phyloP scores from a whole-genome alignment of 805 yeast species.

The Spathaspora arborariae region DNA sequence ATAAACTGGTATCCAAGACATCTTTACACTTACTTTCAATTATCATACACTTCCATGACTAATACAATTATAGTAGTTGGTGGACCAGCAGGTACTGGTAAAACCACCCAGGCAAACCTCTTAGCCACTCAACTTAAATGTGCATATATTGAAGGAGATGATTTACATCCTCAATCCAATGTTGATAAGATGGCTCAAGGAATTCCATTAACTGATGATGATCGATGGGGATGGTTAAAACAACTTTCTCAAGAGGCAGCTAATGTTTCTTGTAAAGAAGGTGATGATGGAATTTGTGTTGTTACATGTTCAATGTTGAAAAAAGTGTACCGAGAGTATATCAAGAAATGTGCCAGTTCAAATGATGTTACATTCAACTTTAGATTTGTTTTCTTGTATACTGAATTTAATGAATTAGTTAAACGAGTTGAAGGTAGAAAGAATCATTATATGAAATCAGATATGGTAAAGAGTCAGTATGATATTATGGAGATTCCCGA shows the following conservation, averaged over 20 bases:
- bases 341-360: conserved; percentile 35
- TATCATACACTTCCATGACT: too few species aligned
- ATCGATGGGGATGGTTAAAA: conserved; percentile 87
- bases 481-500: conserved; percentile 69
- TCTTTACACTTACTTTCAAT: not conserved
- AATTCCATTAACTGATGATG: conserved; percentile 80
- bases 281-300: conserved; percentile 35
- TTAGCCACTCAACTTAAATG: conserved; percentile 45
- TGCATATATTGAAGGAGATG: conserved; percentile 82
- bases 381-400: conserved; percentile 63
- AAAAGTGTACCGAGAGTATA: conserved; percentile 60
- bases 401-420: conserved; percentile 57
- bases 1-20: not conserved
- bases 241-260: conserved; percentile 43
- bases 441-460: conserved; percentile 83
- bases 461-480: conserved; percentile 80
- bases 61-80: conserved; percentile 60
- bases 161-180: conserved; percentile 66
- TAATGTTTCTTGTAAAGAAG: conserved; percentile 25
- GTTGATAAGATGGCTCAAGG: conserved; percentile 81
- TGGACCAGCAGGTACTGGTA: conserved; percentile 97
- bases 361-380: conserved; percentile 31
- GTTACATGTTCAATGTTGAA: conserved; percentile 88
- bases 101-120: conserved; percentile 67
- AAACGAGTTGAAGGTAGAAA: conserved; percentile 60